Evolutionary conservation across 2,329 filamentous ascomycete species (phyloP).

Genomic region (Dactylellina drechsleri): DNA sequence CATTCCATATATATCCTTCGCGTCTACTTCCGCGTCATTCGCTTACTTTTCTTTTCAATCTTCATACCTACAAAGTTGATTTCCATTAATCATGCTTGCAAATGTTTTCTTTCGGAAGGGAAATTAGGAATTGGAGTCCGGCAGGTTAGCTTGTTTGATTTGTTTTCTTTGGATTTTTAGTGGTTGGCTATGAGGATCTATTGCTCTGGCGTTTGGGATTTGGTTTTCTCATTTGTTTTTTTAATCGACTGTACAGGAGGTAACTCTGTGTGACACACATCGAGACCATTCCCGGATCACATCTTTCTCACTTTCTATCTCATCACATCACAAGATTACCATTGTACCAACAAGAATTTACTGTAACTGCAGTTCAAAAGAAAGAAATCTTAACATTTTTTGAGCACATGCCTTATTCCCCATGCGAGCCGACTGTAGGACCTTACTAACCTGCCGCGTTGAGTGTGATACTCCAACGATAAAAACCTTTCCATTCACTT

Average conservation of each 20-base stretch:
- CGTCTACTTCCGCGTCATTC: constrained; percentile 40
- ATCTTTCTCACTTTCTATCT: constrained; percentile 1
- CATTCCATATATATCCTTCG: constrained; percentile 55
- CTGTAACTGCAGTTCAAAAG: constrained; percentile 23
- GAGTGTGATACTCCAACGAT: constrained; percentile 36
- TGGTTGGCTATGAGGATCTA: constrained; percentile 24
- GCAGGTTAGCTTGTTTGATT: constrained; percentile 10
- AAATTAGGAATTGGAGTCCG: constrained; percentile 48
- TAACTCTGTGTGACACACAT: constrained; percentile 13
- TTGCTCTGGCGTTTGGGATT: constrained; percentile 40
- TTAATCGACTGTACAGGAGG: constrained; percentile 37
- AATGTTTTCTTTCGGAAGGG: constrained; percentile 31
- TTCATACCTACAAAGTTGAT: constrained; percentile 4
- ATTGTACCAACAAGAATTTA: constrained; percentile 29
- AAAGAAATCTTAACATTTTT: neutral
- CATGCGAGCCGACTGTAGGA: too few relatives aligned
- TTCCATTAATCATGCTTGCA: constrained; percentile 1
- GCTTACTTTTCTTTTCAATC: constrained; percentile 11
- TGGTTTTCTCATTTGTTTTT: constrained; percentile 2
- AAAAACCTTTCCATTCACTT: neutral
- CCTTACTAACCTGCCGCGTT: too few relatives aligned
- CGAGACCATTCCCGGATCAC: neutral
- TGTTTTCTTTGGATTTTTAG: constrained; percentile 12
- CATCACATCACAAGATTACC: constrained; percentile 4
- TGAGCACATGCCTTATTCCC: too few relatives aligned